phyloP scores from a whole-genome alignment of 2,329 filamentous ascomycete species.

The Calonectria henricotiae region DNA sequence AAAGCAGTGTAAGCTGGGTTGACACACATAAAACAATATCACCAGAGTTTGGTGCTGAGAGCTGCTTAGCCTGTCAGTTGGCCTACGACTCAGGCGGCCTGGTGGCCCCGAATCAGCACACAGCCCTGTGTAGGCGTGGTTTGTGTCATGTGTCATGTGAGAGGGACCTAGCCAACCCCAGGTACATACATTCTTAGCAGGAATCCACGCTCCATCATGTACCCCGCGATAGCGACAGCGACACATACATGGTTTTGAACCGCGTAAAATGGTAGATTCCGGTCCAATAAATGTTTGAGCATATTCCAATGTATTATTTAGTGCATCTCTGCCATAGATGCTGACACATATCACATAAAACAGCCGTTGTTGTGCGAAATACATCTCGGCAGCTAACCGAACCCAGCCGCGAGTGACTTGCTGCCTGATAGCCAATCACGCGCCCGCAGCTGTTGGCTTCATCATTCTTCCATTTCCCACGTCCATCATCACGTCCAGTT shows the following conservation, averaged over 20 bases:
- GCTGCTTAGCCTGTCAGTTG: constrained; percentile 9
- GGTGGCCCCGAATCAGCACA: constrained; percentile 5
- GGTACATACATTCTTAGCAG: constrained; percentile 44
- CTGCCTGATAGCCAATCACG: constrained; percentile 47
- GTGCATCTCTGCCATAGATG: not conserved
- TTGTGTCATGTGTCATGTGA: constrained; percentile 48
- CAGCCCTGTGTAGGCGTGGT: constrained; percentile 26
- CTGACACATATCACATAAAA: not conserved
- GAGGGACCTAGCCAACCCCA: constrained; percentile 33
- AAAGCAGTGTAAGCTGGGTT: not conserved
- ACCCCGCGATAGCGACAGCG: constrained; percentile 34
- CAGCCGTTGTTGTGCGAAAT: not conserved
- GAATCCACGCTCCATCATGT: constrained; percentile 39
- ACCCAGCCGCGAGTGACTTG: constrained; percentile 42
- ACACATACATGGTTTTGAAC: constrained; percentile 1
- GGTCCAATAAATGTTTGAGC: not conserved
- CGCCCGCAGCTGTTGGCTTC: constrained; percentile 45
- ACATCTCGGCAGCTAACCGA: constrained; percentile 47
- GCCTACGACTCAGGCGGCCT: constrained; percentile 26
- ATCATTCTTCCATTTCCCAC: constrained; percentile 48
- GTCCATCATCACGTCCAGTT: constrained; percentile 46
- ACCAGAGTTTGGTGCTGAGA: not conserved
- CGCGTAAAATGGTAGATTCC: constrained; percentile 2
- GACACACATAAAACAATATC: not conserved
- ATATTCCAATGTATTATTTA: not conserved